Percentiles rank a stretch among this genome's conserved stretches.
Evolutionary conservation across 306 rosid species (phyloP).

Genomic region (Senna tora): DNA sequence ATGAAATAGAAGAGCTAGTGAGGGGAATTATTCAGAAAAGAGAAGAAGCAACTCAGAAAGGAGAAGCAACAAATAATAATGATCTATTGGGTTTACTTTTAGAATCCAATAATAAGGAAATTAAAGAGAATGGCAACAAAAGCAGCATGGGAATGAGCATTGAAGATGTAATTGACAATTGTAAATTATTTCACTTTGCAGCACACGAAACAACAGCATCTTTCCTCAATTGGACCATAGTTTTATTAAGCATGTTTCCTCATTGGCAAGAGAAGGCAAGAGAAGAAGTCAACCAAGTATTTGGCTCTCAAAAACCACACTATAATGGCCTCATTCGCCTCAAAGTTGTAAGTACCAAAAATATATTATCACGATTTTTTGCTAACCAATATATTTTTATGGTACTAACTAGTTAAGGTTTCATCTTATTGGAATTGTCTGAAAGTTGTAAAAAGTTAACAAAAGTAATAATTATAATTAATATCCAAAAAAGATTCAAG

Average conservation of each 20-base stretch:
- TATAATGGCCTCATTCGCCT: constrained; percentile 42
- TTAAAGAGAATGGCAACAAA: constrained; percentile 38
- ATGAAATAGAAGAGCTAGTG: neutral
- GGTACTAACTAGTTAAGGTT: too few species aligned
- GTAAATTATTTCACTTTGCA: constrained; percentile 50
- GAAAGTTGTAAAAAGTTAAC: too few species aligned
- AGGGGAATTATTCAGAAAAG: constrained; percentile 18
- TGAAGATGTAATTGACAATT: constrained; percentile 47
- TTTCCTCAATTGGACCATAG: constrained; percentile 55
- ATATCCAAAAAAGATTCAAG: too few species aligned
- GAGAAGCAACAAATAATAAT: constrained; percentile 24
- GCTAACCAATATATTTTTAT: too few species aligned
- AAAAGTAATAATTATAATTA: too few species aligned
- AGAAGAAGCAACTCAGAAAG: constrained; percentile 39
- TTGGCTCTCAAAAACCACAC: constrained; percentile 43
- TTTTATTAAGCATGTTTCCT: constrained; percentile 42
- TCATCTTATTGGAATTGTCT: too few species aligned
- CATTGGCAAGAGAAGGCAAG: constrained; percentile 58
- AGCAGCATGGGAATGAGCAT: constrained; percentile 37
- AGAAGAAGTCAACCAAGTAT: constrained; percentile 50
- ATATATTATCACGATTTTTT: too few species aligned
- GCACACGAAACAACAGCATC: constrained; percentile 48
- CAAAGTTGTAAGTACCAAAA: constrained; percentile 51
- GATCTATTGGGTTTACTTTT: constrained; percentile 54
- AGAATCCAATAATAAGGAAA: constrained; percentile 52